Evolutionary conservation across 176 grass and related monocot genomes (phyloP).

Genomic region (bread wheat (Triticum aestivum)): DNA sequence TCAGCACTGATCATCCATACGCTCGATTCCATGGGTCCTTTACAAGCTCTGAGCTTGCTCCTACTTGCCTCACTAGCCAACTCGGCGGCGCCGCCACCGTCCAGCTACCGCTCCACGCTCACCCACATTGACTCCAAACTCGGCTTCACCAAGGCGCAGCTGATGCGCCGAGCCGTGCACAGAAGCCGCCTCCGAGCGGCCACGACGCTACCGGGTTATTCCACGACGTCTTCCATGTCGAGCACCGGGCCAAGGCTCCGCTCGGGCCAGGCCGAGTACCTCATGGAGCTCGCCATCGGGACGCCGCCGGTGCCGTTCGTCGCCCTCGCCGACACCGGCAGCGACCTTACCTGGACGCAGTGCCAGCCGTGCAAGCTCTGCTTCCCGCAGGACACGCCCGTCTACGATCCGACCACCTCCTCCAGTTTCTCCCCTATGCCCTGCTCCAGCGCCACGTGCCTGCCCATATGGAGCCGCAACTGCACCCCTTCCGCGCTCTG

Average conservation of each 20-base stretch:
- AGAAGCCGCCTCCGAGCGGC: background rate
- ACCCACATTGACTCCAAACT: slow-evolving; percentile 3
- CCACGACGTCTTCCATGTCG: background rate
- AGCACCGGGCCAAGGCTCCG: background rate
- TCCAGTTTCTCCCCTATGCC: background rate
- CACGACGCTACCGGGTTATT: background rate
- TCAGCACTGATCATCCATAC: background rate
- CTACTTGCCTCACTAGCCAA: background rate
- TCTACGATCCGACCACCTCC: background rate
- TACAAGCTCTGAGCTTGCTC: background rate
- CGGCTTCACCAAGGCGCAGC: background rate
- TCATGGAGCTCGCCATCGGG: slow-evolving; percentile 31
- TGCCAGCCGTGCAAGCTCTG: background rate
- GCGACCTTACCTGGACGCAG: slow-evolving; percentile 60
- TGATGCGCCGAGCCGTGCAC: background rate
- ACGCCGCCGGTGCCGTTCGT: slow-evolving; percentile 32
- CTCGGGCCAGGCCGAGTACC: slow-evolving; percentile 2
- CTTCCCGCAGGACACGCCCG: background rate
- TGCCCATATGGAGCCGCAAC: background rate
- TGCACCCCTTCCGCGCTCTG: slow-evolving; percentile 6
- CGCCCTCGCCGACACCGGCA: slow-evolving; percentile 60
- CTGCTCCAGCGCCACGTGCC: background rate
- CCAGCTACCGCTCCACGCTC: background rate
- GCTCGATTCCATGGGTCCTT: background rate
- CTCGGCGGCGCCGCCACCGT: background rate